A percentile compares a stretch with the other conserved stretches of the same genome.
phyloP scores from a whole-genome alignment of 306 rosid species.

The Lathyrus aphaca region DNA sequence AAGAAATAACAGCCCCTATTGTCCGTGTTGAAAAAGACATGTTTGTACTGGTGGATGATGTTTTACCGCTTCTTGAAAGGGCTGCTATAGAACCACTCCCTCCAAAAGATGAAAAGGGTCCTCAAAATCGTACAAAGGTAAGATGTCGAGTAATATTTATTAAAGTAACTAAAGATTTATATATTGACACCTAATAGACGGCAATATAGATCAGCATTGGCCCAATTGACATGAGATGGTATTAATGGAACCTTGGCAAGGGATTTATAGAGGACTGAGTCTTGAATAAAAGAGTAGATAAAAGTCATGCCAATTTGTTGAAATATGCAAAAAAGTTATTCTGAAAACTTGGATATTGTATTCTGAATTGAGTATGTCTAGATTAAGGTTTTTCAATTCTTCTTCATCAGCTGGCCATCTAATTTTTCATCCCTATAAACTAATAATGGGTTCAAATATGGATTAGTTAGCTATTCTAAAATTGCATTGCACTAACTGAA shows the following conservation, averaged over 20 bases:
- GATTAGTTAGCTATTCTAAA: constrained; percentile 16
- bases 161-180: constrained; percentile 21
- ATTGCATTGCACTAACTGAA: constrained; percentile 25
- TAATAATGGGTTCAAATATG: background rate
- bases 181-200: constrained; percentile 22
- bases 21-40: constrained; percentile 82
- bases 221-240: constrained; percentile 18
- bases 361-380: constrained; percentile 7
- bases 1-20: constrained; percentile 92
- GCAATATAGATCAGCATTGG: constrained; percentile 18
- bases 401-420: constrained; percentile 1
- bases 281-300: constrained; percentile 4
- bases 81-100: constrained; percentile 96
- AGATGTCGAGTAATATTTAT: constrained; percentile 31
- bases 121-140: constrained; percentile 98
- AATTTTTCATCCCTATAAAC: constrained; percentile 10
- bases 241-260: background rate
- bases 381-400: constrained; percentile 2
- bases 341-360: background rate
- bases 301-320: background rate
- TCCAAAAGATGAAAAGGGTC: constrained; percentile 99
- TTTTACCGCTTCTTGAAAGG: constrained; percentile 82
- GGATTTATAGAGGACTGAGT: constrained; percentile 13
- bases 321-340: background rate
- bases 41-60: constrained; percentile 94